Percentiles rank a stretch among this genome's conserved stretches.
These are phyloP conservation scores for Hanseniaspora lindneri DNA, from an alignment of 805 yeast species.

Conservation along the genomic window DNA sequence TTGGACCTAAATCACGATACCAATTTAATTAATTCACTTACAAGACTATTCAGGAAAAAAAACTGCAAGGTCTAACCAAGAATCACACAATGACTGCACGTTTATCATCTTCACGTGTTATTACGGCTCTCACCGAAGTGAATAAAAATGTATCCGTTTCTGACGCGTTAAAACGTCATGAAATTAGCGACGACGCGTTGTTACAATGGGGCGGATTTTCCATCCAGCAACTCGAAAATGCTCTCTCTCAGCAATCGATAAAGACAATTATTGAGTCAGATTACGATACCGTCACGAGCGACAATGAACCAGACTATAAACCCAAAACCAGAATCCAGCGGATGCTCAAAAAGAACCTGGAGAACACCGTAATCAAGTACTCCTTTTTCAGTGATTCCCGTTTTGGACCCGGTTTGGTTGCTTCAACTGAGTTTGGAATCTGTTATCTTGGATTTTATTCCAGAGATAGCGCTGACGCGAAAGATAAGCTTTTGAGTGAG, in stretches of 20 bases:
- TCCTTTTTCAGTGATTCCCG: not conserved
- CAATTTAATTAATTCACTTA: not conserved
- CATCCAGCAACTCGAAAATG: too few species aligned
- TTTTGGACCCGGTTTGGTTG: not conserved
- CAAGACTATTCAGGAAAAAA: not conserved
- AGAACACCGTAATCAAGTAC: not conserved
- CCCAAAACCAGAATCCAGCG: not conserved
- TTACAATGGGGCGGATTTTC: too few species aligned
- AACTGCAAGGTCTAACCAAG: not conserved
- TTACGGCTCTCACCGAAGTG: too few species aligned
- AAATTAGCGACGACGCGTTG: too few species aligned
- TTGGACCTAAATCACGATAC: not conserved
- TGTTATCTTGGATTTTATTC: not conserved
- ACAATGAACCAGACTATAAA: too few species aligned
- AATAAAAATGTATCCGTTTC: too few species aligned
- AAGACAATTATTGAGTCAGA: too few species aligned
- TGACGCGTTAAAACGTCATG: too few species aligned
- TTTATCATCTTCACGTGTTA: too few species aligned
- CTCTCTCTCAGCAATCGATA: too few species aligned
- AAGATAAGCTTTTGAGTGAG: not conserved
- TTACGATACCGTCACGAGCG: too few species aligned
- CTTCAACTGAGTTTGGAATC: not conserved
- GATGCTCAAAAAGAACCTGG: not conserved
- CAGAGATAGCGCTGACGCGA: not conserved
- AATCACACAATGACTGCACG: not conserved